Evolutionary conservation across 805 yeast species (phyloP).

Genomic region (Lipomyces oligophaga): DNA sequence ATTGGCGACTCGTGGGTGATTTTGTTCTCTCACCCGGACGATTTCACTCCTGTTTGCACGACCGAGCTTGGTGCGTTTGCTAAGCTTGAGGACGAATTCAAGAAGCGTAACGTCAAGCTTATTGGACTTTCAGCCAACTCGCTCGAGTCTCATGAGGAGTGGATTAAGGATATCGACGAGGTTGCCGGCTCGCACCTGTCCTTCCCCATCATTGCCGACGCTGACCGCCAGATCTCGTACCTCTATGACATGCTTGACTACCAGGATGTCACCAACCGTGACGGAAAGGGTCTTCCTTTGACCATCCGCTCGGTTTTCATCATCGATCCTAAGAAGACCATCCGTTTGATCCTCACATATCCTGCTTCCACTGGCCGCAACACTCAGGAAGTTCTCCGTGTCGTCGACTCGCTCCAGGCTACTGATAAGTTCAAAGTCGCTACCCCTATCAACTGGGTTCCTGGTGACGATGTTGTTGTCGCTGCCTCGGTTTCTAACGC

Average conservation of each 20-base stretch:
- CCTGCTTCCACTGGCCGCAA: conserved; percentile 96
- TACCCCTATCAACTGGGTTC: conserved; percentile 68
- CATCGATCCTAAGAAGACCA: conserved; percentile 86
- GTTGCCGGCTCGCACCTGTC: conserved; percentile 69
- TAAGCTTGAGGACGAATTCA: conserved; percentile 80
- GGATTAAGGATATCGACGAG: conserved; percentile 92
- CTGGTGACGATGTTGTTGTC: conserved; percentile 87
- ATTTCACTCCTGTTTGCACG: conserved; percentile 95
- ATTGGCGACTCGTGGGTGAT: conserved; percentile 84
- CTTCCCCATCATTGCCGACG: conserved; percentile 90
- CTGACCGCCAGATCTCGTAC: conserved; percentile 77
- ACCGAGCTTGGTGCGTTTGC: conserved; percentile 95
- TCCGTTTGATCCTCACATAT: conserved; percentile 80
- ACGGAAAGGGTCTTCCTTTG: conserved; percentile 63
- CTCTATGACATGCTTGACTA: conserved; percentile 85
- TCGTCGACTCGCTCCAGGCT: conserved; percentile 75
- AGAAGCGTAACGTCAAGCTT: conserved; percentile 77
- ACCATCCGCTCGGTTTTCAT: conserved; percentile 91
- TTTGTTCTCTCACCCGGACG: conserved; percentile 91
- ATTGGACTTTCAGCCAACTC: conserved; percentile 88
- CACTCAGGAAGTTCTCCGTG: conserved; percentile 88
- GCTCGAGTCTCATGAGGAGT: conserved; percentile 70
- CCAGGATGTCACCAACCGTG: conserved; percentile 70
- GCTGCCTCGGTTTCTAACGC: conserved; percentile 85
- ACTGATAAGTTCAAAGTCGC: conserved; percentile 79